phyloP scores from a whole-genome alignment of 805 yeast genomes.

The Priceomyces medius region DNA sequence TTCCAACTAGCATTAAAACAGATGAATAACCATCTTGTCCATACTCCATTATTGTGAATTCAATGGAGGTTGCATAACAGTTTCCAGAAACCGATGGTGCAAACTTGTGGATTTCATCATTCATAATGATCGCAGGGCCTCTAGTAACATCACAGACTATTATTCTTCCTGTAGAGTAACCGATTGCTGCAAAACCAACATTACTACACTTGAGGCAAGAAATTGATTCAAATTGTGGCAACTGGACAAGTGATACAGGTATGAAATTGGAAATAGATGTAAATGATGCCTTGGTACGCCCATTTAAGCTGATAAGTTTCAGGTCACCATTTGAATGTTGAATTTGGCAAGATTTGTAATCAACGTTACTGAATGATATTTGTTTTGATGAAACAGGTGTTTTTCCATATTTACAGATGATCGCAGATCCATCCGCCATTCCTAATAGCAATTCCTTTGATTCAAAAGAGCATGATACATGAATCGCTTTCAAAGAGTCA shows the following conservation, averaged over 20 bases:
- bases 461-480: conserved; percentile 74
- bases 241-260: conserved; percentile 30
- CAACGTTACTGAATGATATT: conserved; percentile 11
- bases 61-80: conserved; percentile 55
- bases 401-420: conserved; percentile 67
- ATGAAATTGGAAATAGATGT: conserved; percentile 30
- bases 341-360: conserved; percentile 27
- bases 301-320: conserved; percentile 48
- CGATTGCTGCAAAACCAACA: conserved; percentile 82
- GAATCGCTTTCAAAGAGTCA: conserved; percentile 45
- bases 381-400: conserved; percentile 8
- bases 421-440: conserved; percentile 67
- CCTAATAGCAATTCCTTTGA: conserved; percentile 75
- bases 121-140: conserved; percentile 66
- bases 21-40: conserved; percentile 71
- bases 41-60: conserved; percentile 69
- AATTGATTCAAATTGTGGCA: conserved; percentile 43
- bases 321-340: conserved; percentile 36
- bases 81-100: conserved; percentile 31
- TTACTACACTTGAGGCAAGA: conserved; percentile 66
- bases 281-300: conserved; percentile 48
- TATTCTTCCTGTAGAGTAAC: conserved; percentile 72
- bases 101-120: conserved; percentile 30
- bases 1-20: conserved; percentile 73
- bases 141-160: conserved; percentile 71